These are phyloP conservation scores for Thraustotheca clavata DNA, from an alignment of 352 stramenopile species.

Conservation along the genomic window DNA sequence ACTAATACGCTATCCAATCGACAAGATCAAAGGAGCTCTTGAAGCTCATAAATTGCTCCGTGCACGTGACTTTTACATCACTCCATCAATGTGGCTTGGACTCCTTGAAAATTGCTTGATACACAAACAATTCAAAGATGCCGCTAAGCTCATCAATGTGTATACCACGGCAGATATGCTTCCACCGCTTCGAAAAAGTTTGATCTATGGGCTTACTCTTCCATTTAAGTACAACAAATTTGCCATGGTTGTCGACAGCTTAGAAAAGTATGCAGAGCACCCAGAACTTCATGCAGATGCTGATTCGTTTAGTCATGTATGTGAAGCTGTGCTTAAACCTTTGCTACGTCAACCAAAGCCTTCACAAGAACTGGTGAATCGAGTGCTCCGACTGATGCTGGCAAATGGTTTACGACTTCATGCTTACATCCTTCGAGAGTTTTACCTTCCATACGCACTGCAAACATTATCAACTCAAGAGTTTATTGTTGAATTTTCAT, in stretches of 20 bases:
- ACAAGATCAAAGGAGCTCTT: no score
- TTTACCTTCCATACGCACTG: neutral
- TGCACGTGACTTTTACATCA: neutral
- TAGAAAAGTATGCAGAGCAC: neutral
- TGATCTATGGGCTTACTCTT: neutral
- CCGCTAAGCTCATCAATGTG: neutral
- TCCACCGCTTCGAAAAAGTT: neutral
- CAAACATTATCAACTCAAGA: neutral
- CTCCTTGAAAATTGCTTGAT: neutral
- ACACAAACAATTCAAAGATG: neutral
- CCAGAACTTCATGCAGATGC: neutral
- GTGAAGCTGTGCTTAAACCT: neutral
- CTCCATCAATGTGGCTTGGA: neutral
- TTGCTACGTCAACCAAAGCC: neutral
- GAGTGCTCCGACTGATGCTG: conserved; percentile 1
- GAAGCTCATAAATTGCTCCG: neutral
- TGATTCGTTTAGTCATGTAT: neutral
- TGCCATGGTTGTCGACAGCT: neutral
- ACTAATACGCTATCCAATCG: no score
- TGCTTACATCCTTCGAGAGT: neutral
- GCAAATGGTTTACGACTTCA: neutral
- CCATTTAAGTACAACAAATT: neutral
- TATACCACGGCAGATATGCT: neutral
- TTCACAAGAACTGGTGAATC: neutral
- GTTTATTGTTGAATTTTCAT: neutral